Conservation (phyloP, 2,329 filamentous ascomycete species). For the Fusarium tjaetaba region DNA sequence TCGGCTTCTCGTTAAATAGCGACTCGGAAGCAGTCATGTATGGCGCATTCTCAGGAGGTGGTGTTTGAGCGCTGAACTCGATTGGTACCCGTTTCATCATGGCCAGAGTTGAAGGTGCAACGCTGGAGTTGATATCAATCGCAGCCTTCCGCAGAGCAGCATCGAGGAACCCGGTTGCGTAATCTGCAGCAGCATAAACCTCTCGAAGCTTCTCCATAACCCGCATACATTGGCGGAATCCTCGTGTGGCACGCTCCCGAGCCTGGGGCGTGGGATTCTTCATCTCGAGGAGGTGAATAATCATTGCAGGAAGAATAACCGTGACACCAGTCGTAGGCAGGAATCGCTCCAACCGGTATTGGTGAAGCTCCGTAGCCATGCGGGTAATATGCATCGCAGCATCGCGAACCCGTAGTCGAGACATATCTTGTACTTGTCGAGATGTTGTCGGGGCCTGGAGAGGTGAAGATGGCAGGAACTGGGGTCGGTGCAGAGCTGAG, state of each 20-base stretch:
- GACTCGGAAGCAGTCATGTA: slow-evolving; percentile 56
- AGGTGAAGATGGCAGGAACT: slow-evolving; percentile 82
- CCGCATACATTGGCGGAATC: slow-evolving; percentile 92
- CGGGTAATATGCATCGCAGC: slow-evolving; percentile 87
- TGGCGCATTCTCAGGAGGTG: slow-evolving; percentile 62
- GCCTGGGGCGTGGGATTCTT: slow-evolving; percentile 80
- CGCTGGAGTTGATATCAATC: slow-evolving; percentile 69
- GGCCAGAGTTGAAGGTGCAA: slow-evolving; percentile 46
- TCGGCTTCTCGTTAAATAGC: slow-evolving; percentile 49
- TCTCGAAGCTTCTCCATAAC: slow-evolving; percentile 89
- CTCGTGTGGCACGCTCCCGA: slow-evolving; percentile 77
- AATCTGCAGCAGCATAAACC: slow-evolving; percentile 93
- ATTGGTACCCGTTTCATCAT: slow-evolving; percentile 52
- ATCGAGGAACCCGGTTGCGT: slow-evolving; percentile 93
- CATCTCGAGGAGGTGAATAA: slow-evolving; percentile 92
- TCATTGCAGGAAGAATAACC: slow-evolving; percentile 89
- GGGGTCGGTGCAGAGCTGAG: slow-evolving; percentile 89
- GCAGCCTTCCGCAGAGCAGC: slow-evolving; percentile 88
- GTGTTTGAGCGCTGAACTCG: slow-evolving; percentile 57
- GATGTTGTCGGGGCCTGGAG: slow-evolving; percentile 61
- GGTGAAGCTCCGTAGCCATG: slow-evolving; percentile 81
- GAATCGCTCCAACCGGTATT: slow-evolving; percentile 77
- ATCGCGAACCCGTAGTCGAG: slow-evolving; percentile 82
- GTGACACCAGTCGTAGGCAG: slow-evolving; percentile 92
- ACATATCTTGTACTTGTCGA: slow-evolving; percentile 81